Evolutionary conservation across 345 rosid species (phyloP).

Genomic region (Turnera subulata): DNA sequence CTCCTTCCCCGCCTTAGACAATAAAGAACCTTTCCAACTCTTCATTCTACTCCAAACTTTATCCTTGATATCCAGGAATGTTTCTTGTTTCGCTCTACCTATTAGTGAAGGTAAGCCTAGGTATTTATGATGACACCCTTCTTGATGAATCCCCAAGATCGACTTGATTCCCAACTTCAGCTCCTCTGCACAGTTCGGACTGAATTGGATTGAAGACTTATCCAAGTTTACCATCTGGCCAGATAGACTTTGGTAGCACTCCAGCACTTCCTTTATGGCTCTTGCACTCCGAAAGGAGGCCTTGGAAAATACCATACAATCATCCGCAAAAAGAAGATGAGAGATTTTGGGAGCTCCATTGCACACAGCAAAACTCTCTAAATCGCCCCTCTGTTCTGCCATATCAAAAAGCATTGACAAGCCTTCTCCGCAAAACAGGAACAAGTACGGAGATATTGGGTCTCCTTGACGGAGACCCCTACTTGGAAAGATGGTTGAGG

Average conservation of each 20-base stretch:
- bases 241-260: background rate
- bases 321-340: background rate
- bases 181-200: no score
- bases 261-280: background rate
- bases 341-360: background rate
- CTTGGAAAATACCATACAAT: background rate
- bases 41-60: no score
- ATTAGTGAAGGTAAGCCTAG: background rate
- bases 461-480: no score
- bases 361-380: no score
- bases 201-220: background rate
- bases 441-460: no score
- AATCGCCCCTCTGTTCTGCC: no score
- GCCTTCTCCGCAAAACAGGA: no score
- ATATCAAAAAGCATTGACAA: no score
- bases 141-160: background rate
- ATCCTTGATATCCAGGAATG: no score
- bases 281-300: background rate
- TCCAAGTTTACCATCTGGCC: background rate
- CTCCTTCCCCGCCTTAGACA: background rate
- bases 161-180: background rate
- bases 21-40: background rate
- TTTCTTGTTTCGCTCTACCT: background rate
- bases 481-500: no score
- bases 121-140: background rate